Evolutionary conservation across 2,329 filamentous ascomycete species (phyloP).

Genomic region (Bipolaris gigantea): DNA sequence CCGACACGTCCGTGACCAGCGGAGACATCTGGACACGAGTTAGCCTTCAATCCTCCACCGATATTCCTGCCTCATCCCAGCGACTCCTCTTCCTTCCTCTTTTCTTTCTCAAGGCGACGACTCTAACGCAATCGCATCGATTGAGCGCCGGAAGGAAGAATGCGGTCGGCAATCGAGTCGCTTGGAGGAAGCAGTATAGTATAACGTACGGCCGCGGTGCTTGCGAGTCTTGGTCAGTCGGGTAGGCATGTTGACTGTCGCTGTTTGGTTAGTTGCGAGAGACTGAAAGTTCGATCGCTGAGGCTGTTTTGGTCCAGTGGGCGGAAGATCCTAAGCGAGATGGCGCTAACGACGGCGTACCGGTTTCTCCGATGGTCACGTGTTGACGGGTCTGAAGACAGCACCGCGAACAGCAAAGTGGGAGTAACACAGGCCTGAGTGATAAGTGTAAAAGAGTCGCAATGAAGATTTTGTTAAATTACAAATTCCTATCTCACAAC

Average conservation of each 20-base stretch:
- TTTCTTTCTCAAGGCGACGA: background rate
- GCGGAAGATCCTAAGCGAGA: conserved; percentile 22
- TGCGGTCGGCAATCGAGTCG: background rate
- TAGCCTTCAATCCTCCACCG: background rate
- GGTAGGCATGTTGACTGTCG: conserved; percentile 36
- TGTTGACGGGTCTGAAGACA: background rate
- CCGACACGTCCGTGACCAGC: conserved; percentile 88
- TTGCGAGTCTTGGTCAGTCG: conserved; percentile 40
- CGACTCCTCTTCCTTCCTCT: background rate
- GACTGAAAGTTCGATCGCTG: conserved; percentile 3
- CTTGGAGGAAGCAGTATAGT: background rate
- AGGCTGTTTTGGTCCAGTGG: conserved; percentile 13
- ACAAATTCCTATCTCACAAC: conserved; percentile 11
- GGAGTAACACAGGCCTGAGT: no score
- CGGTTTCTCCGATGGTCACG: conserved; percentile 9
- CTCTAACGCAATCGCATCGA: background rate
- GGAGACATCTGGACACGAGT: background rate
- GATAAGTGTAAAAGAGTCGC: background rate
- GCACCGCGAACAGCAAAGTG: background rate
- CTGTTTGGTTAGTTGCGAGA: conserved; percentile 35
- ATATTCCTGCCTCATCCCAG: background rate
- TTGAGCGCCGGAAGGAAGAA: background rate
- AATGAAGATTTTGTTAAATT: conserved; percentile 4
- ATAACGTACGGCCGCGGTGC: conserved; percentile 69
- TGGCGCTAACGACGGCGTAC: conserved; percentile 1